Conservation (phyloP, 495 filamentous ascomycete genomes). For the Aspergillus sclerotioniger region DNA sequence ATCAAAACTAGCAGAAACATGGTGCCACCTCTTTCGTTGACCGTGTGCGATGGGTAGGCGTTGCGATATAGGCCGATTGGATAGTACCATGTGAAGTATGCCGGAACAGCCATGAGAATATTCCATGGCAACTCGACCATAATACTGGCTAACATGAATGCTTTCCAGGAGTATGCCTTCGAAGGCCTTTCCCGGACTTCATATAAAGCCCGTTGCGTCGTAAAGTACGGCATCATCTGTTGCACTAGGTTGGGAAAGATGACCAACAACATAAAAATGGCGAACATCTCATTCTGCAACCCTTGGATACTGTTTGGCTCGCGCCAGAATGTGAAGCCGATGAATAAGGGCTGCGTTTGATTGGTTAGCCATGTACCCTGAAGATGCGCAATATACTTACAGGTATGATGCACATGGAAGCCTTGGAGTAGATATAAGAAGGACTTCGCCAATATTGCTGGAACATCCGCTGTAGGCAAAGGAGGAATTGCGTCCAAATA, state of each 20-base stretch:
- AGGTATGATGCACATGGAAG: slow-evolving; percentile 48
- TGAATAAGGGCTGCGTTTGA: slow-evolving; percentile 68
- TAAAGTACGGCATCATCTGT: slow-evolving; percentile 85
- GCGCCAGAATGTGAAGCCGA: slow-evolving; percentile 84
- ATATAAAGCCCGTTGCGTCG: slow-evolving; percentile 73
- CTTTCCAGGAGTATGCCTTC: slow-evolving; percentile 79
- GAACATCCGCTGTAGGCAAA: slow-evolving; percentile 63
- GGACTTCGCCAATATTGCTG: slow-evolving; percentile 90
- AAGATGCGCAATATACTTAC: slow-evolving; percentile 19
- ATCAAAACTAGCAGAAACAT: slow-evolving; percentile 59
- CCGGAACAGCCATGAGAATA: slow-evolving; percentile 62
- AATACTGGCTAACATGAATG: slow-evolving; percentile 78
- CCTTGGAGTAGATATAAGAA: slow-evolving; percentile 77
- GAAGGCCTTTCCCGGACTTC: slow-evolving; percentile 83
- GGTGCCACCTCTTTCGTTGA: slow-evolving; percentile 58
- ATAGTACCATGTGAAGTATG: slow-evolving; percentile 79
- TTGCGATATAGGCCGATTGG: slow-evolving; percentile 75
- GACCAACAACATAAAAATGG: slow-evolving; percentile 78
- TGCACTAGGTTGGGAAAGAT: slow-evolving; percentile 74
- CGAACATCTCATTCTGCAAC: slow-evolving; percentile 84
- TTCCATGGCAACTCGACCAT: slow-evolving; percentile 76
- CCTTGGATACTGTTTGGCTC: slow-evolving; percentile 69
- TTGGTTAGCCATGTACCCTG: slow-evolving; percentile 18
- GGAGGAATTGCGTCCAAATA: slow-evolving; percentile 44
- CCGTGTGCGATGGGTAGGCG: slow-evolving; percentile 54